Conservation (phyloP, 2,329 filamentous ascomycete genomes). For the Diaporthe vexans region DNA sequence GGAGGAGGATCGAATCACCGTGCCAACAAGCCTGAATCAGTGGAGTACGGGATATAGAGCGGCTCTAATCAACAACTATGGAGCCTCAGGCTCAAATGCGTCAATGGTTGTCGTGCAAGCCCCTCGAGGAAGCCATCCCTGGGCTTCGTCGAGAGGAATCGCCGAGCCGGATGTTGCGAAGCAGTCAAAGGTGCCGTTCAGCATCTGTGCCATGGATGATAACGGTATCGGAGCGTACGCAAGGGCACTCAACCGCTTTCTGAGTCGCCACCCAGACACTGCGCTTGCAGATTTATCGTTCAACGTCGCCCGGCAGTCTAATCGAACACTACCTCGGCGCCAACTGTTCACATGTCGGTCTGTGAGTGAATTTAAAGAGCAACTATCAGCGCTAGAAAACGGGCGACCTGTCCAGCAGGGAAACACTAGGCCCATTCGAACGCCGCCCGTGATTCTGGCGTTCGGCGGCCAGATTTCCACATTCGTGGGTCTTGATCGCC, state of each 20-base stretch:
- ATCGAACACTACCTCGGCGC: slow-evolving; percentile 45
- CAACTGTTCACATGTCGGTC: slow-evolving; percentile 48
- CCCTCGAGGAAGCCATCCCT: neutral
- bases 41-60: slow-evolving; percentile 43
- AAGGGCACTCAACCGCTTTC: no score
- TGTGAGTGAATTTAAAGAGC: slow-evolving; percentile 45
- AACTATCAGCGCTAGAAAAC: neutral
- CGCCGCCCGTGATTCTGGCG: slow-evolving; percentile 9
- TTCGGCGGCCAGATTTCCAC: slow-evolving; percentile 47
- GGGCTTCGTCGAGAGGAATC: no score
- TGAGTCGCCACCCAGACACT: neutral
- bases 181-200: neutral
- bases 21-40: slow-evolving; percentile 39
- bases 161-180: slow-evolving; percentile 38
- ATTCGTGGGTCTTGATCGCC: slow-evolving; percentile 49
- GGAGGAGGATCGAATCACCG: slow-evolving; percentile 45
- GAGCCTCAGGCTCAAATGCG: slow-evolving; percentile 51
- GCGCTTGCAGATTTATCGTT: slow-evolving; percentile 49
- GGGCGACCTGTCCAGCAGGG: neutral
- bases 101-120: slow-evolving; percentile 45
- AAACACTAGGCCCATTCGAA: neutral
- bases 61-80: slow-evolving; percentile 54
- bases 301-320: slow-evolving; percentile 49
- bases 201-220: no score
- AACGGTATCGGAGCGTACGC: no score